Conservation (phyloP, 805 yeast species). For the Nakazawaea populi region DNA sequence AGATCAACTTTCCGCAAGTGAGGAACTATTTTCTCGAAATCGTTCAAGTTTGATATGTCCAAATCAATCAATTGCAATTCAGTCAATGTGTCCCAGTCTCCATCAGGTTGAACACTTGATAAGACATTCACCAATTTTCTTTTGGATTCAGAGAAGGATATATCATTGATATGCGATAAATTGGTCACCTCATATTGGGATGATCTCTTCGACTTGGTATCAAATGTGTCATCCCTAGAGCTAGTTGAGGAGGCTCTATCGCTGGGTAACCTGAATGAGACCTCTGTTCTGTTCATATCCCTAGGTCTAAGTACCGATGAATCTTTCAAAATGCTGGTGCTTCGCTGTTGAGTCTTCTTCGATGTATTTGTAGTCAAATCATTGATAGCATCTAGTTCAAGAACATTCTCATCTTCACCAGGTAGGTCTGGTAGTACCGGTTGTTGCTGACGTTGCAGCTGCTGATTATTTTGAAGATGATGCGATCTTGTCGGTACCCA, state of each 20-base stretch:
- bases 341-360: background rate
- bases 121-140: conserved; percentile 37
- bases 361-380: conserved; percentile 6
- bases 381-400: conserved; percentile 8
- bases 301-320: conserved; percentile 2
- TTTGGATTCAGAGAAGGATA: conserved; percentile 44
- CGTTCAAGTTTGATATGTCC: conserved; percentile 35
- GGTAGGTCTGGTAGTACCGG: background rate
- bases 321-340: conserved; percentile 1
- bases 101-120: conserved; percentile 33
- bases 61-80: conserved; percentile 30
- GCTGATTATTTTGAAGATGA: background rate
- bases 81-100: conserved; percentile 36
- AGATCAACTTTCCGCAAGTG: conserved; percentile 32
- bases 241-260: conserved; percentile 13
- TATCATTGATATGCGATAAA: conserved; percentile 30
- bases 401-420: conserved; percentile 6
- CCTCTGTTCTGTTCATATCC: conserved; percentile 21
- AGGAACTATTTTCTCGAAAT: conserved; percentile 39
- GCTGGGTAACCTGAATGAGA: conserved; percentile 34
- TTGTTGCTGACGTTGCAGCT: background rate
- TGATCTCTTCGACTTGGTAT: background rate
- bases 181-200: conserved; percentile 23
- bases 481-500: conserved; percentile 4
- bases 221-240: conserved; percentile 16